These are phyloP conservation scores for Vinca major DNA, from an alignment of 305 asterid species.

Conservation along the genomic window DNA sequence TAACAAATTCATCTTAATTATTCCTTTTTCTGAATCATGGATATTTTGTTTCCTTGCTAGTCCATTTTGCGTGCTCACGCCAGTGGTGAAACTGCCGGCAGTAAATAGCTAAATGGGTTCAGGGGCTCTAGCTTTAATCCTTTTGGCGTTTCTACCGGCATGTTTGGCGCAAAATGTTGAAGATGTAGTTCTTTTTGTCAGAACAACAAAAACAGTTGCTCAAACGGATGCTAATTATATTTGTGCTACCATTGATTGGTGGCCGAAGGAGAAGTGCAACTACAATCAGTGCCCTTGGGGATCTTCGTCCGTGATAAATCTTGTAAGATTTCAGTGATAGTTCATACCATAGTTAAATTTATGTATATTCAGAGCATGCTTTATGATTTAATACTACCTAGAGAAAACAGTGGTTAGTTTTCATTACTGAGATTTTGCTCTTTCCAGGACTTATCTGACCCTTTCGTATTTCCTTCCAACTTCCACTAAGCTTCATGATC, in stretches of 20 bases:
- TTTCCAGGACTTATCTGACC: conserved; percentile 68
- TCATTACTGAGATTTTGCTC: conserved; percentile 17
- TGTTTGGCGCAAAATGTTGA: conserved; percentile 39
- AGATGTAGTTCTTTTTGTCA: conserved; percentile 35
- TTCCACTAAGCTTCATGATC: conserved; percentile 3
- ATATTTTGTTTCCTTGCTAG: conserved; percentile 1
- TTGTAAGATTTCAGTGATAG: conserved; percentile 35
- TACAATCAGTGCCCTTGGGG: conserved; percentile 87
- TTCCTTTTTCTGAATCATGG: not conserved
- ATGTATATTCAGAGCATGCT: not conserved
- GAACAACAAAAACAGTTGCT: conserved; percentile 38
- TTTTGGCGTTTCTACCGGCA: conserved; percentile 41
- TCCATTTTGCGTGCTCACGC: conserved; percentile 21
- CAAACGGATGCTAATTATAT: conserved; percentile 68
- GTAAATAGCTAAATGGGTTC: conserved; percentile 40
- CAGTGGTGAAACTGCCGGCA: conserved; percentile 20
- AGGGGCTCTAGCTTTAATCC: conserved; percentile 24
- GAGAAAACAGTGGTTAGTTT: not conserved
- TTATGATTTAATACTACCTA: conserved; percentile 4
- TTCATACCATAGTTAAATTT: not conserved
- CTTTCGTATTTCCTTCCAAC: conserved; percentile 25
- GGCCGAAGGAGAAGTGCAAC: conserved; percentile 90
- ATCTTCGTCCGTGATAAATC: conserved; percentile 56
- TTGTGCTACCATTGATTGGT: conserved; percentile 94
- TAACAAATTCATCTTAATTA: not conserved